Evolutionary conservation across 1,284 basidiomycete genomes (phyloP).

Genomic region (Sporisorium iseilematis-ciliati): DNA sequence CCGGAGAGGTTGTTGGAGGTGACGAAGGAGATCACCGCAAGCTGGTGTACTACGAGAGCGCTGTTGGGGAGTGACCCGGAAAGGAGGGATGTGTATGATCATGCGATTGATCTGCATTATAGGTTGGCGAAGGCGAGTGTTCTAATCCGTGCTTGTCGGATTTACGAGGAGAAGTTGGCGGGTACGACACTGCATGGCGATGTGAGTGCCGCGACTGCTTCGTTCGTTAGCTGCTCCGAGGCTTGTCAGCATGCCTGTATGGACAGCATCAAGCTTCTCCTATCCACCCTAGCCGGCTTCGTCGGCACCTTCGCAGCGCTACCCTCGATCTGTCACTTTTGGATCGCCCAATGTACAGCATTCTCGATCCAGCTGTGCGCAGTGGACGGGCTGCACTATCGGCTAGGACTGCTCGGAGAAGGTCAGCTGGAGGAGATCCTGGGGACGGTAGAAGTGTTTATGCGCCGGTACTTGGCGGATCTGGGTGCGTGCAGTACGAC

Average conservation of each 20-base stretch:
- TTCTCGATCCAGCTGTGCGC: constrained; percentile 23
- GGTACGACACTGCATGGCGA: not conserved
- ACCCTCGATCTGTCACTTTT: constrained; percentile 27
- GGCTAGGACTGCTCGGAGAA: constrained; percentile 11
- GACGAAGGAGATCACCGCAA: constrained; percentile 6
- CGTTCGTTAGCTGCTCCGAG: not conserved
- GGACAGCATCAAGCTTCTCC: constrained; percentile 13
- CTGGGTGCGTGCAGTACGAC: constrained; percentile 10
- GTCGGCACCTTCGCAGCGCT: constrained; percentile 17
- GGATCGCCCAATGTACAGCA: constrained; percentile 10
- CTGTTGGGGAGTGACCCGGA: constrained; percentile 14
- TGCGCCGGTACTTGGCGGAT: constrained; percentile 20
- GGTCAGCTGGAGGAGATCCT: constrained; percentile 25
- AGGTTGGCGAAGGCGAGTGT: constrained; percentile 10
- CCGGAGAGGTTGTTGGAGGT: not conserved
- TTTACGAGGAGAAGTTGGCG: not conserved
- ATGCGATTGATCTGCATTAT: constrained; percentile 23
- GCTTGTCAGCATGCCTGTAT: constrained; percentile 14
- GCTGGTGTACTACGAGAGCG: constrained; percentile 14
- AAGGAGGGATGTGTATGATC: constrained; percentile 21
- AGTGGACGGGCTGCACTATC: constrained; percentile 13
- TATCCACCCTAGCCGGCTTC: not conserved
- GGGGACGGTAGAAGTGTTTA: not conserved
- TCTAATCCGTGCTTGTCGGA: constrained; percentile 12
- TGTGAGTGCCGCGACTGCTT: not conserved